A percentile compares a stretch with the other conserved stretches of the same genome.
Evolutionary conservation across 73 alveolate species (phyloP).

Genomic region (Effrenium voratum): DNA sequence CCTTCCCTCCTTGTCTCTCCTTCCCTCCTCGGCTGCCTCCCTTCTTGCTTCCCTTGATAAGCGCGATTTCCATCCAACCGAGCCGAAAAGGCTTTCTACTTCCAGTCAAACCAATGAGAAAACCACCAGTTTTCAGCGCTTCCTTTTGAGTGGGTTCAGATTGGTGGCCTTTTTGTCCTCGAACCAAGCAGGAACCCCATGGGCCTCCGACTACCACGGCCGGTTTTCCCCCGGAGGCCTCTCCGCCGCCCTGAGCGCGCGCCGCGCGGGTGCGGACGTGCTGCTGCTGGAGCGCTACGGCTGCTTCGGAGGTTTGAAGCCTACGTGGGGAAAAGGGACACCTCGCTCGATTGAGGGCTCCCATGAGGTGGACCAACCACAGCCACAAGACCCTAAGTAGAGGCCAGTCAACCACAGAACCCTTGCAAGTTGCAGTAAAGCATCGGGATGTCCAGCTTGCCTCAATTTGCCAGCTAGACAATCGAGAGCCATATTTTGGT

Average conservation of each 20-base stretch:
- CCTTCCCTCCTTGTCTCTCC: no score
- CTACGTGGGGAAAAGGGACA: background rate
- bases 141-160: background rate
- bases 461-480: no score
- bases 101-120: no score
- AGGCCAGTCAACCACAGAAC: background rate
- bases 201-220: no score
- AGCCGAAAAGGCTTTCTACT: no score
- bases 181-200: background rate
- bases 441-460: background rate
- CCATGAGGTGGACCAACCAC: background rate
- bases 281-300: slow-evolving; percentile 89
- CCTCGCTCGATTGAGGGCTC: background rate
- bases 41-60: no score
- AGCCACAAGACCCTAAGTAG: background rate
- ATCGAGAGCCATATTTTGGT: no score
- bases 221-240: slow-evolving; percentile 48
- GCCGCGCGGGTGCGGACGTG: slow-evolving; percentile 91
- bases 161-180: background rate
- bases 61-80: no score
- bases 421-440: background rate
- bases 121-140: no score
- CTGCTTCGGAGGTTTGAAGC: slow-evolving; percentile 94
- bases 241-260: slow-evolving; percentile 88
- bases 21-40: no score